Conservation (phyloP, 2,329 filamentous ascomycete genomes). For the Calonectria pseudoreteaudii region DNA sequence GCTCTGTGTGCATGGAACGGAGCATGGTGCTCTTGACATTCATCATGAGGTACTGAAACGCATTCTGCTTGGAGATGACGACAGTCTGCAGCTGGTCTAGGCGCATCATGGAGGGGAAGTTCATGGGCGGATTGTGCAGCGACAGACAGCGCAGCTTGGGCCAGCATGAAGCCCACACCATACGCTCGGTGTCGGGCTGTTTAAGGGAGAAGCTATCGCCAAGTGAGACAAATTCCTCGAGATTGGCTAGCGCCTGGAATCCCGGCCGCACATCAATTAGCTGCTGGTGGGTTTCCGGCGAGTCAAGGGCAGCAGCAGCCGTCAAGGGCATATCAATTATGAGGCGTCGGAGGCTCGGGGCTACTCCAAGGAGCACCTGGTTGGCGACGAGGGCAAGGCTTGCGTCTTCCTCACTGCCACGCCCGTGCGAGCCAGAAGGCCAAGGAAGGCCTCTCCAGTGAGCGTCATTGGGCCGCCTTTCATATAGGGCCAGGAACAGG, state of each 20-base stretch:
- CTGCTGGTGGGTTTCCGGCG: conserved; percentile 1
- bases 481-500: conserved; percentile 16
- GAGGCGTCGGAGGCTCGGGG: conserved; percentile 11
- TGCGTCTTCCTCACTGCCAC: background rate
- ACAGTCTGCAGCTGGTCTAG: conserved; percentile 1
- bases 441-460: conserved; percentile 1
- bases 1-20: background rate
- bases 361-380: background rate
- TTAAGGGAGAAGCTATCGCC: conserved; percentile 13
- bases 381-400: background rate
- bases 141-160: conserved; percentile 11
- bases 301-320: background rate
- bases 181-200: background rate
- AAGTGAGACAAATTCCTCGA: conserved; percentile 20
- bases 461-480: background rate
- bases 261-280: conserved; percentile 6
- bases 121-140: conserved; percentile 2
- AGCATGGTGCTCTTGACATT: conserved; percentile 11
- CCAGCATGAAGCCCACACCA: conserved; percentile 16
- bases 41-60: background rate
- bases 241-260: conserved; percentile 17
- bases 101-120: background rate
- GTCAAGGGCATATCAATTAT: conserved; percentile 19
- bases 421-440: background rate
- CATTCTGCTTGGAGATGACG: background rate